Evolutionary conservation across 495 filamentous ascomycete genomes (phyloP).

Genomic region (Penicillium argentinense): DNA sequence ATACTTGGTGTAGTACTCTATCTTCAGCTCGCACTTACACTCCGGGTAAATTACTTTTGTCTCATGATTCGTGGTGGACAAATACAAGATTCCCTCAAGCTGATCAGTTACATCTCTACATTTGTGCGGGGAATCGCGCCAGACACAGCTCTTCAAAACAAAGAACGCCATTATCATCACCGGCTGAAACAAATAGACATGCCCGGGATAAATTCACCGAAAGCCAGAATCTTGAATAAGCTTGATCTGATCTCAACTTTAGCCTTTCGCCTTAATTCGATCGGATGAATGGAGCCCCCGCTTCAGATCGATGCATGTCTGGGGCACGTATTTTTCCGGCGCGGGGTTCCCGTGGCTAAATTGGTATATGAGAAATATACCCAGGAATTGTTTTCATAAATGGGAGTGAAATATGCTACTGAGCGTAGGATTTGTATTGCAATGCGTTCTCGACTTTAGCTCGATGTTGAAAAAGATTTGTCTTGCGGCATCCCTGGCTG

Average conservation of each 20-base stretch:
- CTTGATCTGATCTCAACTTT: not conserved
- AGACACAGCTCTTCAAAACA: too few relatives aligned
- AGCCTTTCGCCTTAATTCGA: not conserved
- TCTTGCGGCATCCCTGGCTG: constrained; percentile 2
- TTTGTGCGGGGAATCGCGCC: too few relatives aligned
- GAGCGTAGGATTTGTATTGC: not conserved
- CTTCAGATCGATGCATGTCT: not conserved
- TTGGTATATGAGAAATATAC: not conserved
- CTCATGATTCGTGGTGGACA: too few relatives aligned
- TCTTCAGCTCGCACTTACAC: too few relatives aligned
- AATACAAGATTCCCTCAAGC: too few relatives aligned
- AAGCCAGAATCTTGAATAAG: too few relatives aligned
- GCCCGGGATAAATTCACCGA: too few relatives aligned
- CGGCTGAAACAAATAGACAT: too few relatives aligned
- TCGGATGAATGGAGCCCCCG: constrained; percentile 11
- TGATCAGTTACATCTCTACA: too few relatives aligned
- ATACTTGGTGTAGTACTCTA: too few relatives aligned
- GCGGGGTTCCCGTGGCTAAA: constrained; percentile 17
- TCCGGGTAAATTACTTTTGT: too few relatives aligned
- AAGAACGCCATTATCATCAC: too few relatives aligned
- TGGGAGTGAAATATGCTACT: not conserved
- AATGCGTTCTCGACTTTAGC: not conserved
- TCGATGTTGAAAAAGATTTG: not conserved
- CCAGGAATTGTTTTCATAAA: not conserved
- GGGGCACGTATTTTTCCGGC: constrained; percentile 13